Conservation (phyloP, 768 basidiomycete species). For the Lentinula lateritia region DNA sequence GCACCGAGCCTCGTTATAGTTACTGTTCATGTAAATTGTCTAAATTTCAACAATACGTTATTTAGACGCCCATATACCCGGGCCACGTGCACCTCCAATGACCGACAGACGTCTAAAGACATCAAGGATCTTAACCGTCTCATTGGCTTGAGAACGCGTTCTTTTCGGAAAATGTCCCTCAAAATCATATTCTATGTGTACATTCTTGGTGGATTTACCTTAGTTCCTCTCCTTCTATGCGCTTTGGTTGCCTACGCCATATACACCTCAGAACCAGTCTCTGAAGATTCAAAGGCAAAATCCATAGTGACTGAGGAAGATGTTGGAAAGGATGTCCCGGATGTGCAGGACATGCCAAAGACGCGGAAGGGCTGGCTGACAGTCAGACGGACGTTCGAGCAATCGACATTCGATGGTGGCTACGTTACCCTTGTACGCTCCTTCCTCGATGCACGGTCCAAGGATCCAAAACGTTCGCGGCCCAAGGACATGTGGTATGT, state of each 20-base stretch:
- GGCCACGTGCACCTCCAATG: neutral
- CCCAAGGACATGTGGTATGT: conserved; percentile 94
- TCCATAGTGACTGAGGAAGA: conserved; percentile 17
- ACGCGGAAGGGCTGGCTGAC: conserved; percentile 81
- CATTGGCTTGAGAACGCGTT: conserved; percentile 6
- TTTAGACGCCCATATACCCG: neutral
- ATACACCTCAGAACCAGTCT: conserved; percentile 83
- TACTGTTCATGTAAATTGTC: neutral
- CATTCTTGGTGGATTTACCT: conserved; percentile 84
- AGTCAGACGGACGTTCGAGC: conserved; percentile 75
- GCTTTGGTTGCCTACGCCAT: conserved; percentile 53
- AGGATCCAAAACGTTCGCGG: conserved; percentile 76
- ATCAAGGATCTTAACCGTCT: neutral
- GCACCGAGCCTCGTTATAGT: neutral
- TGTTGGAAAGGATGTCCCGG: conserved; percentile 21
- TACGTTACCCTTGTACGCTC: conserved; percentile 79
- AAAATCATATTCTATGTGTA: conserved; percentile 78
- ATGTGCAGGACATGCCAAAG: conserved; percentile 52
- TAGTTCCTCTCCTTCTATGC: conserved; percentile 73
- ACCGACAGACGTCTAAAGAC: neutral
- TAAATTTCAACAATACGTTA: neutral
- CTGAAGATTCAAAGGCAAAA: conserved; percentile 31
- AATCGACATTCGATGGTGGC: conserved; percentile 52
- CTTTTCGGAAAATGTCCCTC: conserved; percentile 45
- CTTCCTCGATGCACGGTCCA: conserved; percentile 76